Base-by-base conservation (phyloP, 2,329 filamentous ascomycete species). In the Aureobasidium sp. region DNA sequence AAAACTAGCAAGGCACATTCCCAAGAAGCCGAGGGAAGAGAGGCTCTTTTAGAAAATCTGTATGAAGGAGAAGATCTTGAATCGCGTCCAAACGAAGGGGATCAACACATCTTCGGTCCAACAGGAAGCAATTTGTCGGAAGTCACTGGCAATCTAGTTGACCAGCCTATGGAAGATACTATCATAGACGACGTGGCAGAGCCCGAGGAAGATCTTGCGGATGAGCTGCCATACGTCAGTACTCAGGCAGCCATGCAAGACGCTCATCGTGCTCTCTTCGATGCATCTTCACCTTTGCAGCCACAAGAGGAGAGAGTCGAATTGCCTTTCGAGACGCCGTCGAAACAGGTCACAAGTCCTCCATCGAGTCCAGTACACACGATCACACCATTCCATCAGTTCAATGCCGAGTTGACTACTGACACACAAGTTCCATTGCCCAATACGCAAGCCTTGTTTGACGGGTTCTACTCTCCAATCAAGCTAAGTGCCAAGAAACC, bases 361-460 rank as follows among this genome's bases (percentile, higher is more conserved):
- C 48, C 71, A 71, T 40, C 65, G 68, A 40, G 70, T 70, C 27
- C 73, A 72, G 45, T 73, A 71, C 54, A 57, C 42, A 17, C 50
- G 44, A 37, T 64, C 22, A 66, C 64, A 11, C 65, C 65, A 12
- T 66, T 66, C 54, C 50, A 61, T n/a, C 40, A 45, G 19, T 64
- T 66, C 49, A 49, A 64, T 68, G 4, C 62, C 42, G 42, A 62
- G 60, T 19, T 64, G 68, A 17, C 67, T 65, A 15, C 67, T 69
- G 50, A 44, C 22, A 50, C 19, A n/a, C 53, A 31, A 57, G 68
- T 68, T 48, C 65, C 65, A 9, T 37, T 69, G 54, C 70, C 76
- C 35, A 77, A 74, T 62, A 80, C 78, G 2, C 78, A 80, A 60
- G 75, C 76, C 17, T 67, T 80, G 9, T 72, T 79, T 50, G 70